Evolutionary conservation across 345 rosid genomes (phyloP), one percentile per base, ranked within the genome.

Genomic region (Anacardium occidentale): DNA sequence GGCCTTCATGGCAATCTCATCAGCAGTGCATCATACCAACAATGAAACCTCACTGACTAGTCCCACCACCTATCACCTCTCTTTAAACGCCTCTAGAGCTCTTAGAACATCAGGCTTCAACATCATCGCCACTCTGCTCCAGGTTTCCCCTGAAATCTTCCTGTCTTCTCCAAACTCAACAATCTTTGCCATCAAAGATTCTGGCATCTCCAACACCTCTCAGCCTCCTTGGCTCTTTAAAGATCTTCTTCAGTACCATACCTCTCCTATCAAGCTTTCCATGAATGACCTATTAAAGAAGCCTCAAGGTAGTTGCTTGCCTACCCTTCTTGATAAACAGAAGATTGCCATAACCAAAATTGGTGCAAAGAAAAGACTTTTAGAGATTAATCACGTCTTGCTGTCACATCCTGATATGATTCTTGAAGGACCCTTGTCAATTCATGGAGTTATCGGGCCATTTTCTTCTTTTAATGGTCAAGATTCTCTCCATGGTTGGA

Each of bases 371-470:
- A 57, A 77, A 66, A 85, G 84, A 70, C 45, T 65, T 48, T 79
- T 77, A 0, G 88, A 88, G 81, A 84, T 94, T 74, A 90, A 92
- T 57, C 80, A 76, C 69, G 88, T 88, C 4, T 47, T 29, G 20
- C 70, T 92, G 12, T 78, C 97, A 7, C 85, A 89, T 54, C 97
- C 97, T 2, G 85, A 94, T 69, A 37, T 92, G 52, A 85, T 88
- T 84, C 90, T 92, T 72, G 87, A 83, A 69, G 89, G 81, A 48
- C 78, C 82, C 15, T 56, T 89, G 22, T 85, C 86, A 0, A 85
- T 92, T 74, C 94, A 94, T 48, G 97, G 97, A 4, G 89, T 94
- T 83, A 72, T 74, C 69, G 80, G 63, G 69, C 90, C 97, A 3
- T 86, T 91, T 76, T 77, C 84, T 24, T 78, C 85, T 7, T 25